These are phyloP conservation scores for Trametes maxima DNA, from an alignment of 768 basidiomycete species.

Conservation along the genomic window DNA sequence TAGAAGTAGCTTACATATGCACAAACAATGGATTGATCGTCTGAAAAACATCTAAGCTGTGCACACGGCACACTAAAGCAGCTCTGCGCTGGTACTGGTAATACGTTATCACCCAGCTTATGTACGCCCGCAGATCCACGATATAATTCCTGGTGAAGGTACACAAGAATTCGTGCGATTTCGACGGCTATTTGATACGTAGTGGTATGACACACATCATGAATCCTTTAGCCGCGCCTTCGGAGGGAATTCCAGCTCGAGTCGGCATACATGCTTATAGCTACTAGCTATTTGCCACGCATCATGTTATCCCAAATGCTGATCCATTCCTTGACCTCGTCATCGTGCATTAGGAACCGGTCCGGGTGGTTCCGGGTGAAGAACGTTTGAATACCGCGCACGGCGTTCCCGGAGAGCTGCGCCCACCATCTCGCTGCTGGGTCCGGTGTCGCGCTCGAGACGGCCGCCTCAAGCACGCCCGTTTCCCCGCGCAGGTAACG, in stretches of 20 bases:
- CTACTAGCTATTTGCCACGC: too few species aligned
- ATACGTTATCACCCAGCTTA: too few species aligned
- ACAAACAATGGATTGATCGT: background rate
- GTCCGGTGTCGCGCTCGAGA: constrained; percentile 6
- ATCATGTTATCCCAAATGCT: background rate
- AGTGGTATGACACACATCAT: too few species aligned
- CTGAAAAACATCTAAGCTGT: too few species aligned
- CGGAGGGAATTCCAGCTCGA: too few species aligned
- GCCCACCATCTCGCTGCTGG: constrained; percentile 3
- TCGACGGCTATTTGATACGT: too few species aligned
- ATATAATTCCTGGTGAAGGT: too few species aligned
- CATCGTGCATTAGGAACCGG: constrained; percentile 5
- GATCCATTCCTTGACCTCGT: constrained; percentile 12
- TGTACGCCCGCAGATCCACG: too few species aligned
- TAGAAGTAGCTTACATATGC: constrained; percentile 16
- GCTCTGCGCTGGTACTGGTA: too few species aligned
- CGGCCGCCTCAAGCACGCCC: constrained; percentile 1
- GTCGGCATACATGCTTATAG: background rate
- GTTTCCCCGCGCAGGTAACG: constrained; percentile 5
- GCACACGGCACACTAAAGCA: too few species aligned
- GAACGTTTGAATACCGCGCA: constrained; percentile 11
- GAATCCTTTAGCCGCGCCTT: too few species aligned
- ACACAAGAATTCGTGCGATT: too few species aligned
- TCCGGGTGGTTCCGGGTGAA: background rate
- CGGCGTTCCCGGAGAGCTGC: background rate